Conservation (phyloP, 2,329 filamentous ascomycete species). For the Pseudocercospora crystallina region DNA sequence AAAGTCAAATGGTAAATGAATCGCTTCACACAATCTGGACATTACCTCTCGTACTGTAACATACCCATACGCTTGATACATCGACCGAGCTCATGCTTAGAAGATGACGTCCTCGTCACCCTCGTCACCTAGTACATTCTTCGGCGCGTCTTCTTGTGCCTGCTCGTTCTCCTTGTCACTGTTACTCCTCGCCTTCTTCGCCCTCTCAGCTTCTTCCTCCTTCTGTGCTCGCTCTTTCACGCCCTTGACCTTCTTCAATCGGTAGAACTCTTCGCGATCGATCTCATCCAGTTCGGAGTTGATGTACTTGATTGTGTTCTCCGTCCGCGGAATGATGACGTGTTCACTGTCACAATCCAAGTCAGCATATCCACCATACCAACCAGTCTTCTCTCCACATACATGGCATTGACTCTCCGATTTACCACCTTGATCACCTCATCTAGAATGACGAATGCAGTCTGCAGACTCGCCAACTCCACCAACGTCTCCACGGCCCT, state of each 20-base stretch:
- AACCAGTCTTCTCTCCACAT: constrained; percentile 35
- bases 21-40: too few species aligned
- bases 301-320: constrained; percentile 99
- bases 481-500: constrained; percentile 94
- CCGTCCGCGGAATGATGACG: constrained; percentile 94
- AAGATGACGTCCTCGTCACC: constrained; percentile 34
- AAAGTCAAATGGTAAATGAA: too few species aligned
- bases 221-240: constrained; percentile 60
- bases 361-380: constrained; percentile 21
- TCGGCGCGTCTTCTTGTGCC: constrained; percentile 15
- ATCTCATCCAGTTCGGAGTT: constrained; percentile 97
- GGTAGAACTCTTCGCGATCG: constrained; percentile 96
- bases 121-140: constrained; percentile 38
- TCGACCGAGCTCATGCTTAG: too few species aligned
- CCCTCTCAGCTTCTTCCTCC: constrained; percentile 36
- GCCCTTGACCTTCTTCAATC: constrained; percentile 87
- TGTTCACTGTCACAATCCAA: constrained; percentile 61
- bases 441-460: constrained; percentile 94
- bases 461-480: constrained; percentile 92
- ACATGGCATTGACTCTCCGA: constrained; percentile 95
- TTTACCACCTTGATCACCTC: constrained; percentile 99
- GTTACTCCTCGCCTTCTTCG: constrained; percentile 24
- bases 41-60: too few species aligned
- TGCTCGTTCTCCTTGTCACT: constrained; percentile 33
- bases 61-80: too few species aligned